Base-by-base conservation (phyloP, 345 rosid genomes). In the Mangifera indica region DNA sequence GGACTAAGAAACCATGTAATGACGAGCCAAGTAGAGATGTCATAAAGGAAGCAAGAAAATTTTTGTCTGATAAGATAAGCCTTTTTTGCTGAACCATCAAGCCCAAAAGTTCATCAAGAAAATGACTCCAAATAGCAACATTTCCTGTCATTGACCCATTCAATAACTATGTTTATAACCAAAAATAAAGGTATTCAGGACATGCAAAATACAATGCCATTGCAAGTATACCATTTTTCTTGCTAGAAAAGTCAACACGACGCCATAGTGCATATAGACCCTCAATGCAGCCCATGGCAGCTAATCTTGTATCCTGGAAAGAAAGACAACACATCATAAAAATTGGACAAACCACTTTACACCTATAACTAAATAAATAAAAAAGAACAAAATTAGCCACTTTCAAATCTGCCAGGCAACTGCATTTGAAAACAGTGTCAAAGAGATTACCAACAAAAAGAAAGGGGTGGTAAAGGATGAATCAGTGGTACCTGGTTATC, bases 231-330 rank as follows among this genome's bases (percentile, higher is more conserved):
- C 99, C 99, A 85, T 95, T 92, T 85, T 87, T 95, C 85, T 91
- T 91, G 87, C 91, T 84, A 75, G 90, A 85, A 37, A 73, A 62
- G 80, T 92, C 92, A 55, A 82, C 81, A 52, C 78, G 88, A 60
- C 82, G 72, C 67, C 88, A 83, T 63, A 92, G 69, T 40, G 82
- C 72, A 76, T 67, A 78, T 59, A 91, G 75, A 62, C 80, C 87
- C 80, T 92, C 98, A 67, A 91, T 70, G 82, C 98, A 95, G 65
- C 81, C 81, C 92, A 92, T 90, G 52, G 96, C 93, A 77, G 96
- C 88, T 67, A 69, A 53, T 74, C 86, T 89, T 37, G 84, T 45
- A 69, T 82, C 97, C 99, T 95, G 87, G 70, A 81, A 75, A 78
- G 60, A 69, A 21, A 70, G 71, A 70, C 4, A 32, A 60, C 54